Conservation (phyloP, 169 alveolate species). For the Plasmodium berghei region DNA sequence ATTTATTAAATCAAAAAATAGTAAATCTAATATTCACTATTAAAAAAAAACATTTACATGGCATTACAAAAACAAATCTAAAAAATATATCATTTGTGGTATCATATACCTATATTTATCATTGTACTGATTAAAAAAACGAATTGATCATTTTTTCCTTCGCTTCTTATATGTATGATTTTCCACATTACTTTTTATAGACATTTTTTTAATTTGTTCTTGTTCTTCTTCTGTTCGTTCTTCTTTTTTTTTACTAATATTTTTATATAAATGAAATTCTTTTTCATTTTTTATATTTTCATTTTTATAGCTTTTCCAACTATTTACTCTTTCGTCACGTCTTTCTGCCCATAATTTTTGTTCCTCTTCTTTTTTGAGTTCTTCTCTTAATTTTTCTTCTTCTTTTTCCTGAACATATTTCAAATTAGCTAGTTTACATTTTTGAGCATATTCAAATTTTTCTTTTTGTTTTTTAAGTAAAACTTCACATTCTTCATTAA, state of each 20-base stretch:
- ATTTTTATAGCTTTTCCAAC: constrained; percentile 83
- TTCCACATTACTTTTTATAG: constrained; percentile 5
- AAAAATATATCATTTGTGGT: too few species aligned
- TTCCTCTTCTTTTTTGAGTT: constrained; percentile 79
- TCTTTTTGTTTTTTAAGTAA: constrained; percentile 84
- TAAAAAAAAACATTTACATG: too few species aligned
- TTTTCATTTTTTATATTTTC: constrained; percentile 78
- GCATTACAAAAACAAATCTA: too few species aligned
- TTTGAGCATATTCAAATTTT: constrained; percentile 88
- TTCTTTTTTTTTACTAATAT: constrained; percentile 81
- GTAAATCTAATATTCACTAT: too few species aligned
- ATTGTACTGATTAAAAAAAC: too few species aligned
- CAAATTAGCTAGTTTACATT: constrained; percentile 86
- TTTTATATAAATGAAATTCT: constrained; percentile 79
- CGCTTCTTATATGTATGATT: constrained; percentile 22
- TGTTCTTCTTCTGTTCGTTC: constrained; percentile 78
- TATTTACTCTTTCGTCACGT: constrained; percentile 82
- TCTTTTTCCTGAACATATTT: constrained; percentile 82
- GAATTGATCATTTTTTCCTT: constrained; percentile 9
- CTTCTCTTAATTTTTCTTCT: constrained; percentile 67
- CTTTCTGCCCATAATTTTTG: constrained; percentile 85
- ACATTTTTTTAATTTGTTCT: constrained; percentile 44
- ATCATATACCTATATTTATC: too few species aligned
- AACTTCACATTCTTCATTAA: constrained; percentile 86
- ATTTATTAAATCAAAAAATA: too few species aligned